These are phyloP conservation scores for Neurospora intermedia DNA, from an alignment of 495 filamentous ascomycete species.

Conservation along the genomic window DNA sequence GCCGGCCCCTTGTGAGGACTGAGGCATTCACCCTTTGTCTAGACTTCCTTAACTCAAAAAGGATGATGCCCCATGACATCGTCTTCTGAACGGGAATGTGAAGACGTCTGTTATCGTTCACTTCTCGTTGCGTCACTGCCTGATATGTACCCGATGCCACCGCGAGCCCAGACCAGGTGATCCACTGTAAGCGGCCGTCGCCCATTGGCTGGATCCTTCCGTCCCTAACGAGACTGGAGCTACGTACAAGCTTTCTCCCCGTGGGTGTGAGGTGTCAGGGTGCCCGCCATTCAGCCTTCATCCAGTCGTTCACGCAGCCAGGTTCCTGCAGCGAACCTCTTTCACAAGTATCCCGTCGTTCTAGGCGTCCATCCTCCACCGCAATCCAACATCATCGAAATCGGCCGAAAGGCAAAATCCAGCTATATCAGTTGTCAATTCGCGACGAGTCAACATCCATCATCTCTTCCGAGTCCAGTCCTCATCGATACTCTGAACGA, in stretches of 20 bases:
- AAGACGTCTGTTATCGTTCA: conserved; percentile 11
- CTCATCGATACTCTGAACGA: neutral
- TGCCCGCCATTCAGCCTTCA: neutral
- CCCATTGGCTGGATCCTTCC: neutral
- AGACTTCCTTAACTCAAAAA: neutral
- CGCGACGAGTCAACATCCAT: neutral
- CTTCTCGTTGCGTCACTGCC: conserved; percentile 23
- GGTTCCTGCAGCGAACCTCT: neutral
- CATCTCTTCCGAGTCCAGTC: neutral
- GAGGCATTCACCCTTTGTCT: neutral
- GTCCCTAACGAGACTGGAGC: neutral
- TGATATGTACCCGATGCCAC: conserved; percentile 13
- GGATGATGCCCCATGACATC: neutral
- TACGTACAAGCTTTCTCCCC: neutral
- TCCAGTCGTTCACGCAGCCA: neutral
- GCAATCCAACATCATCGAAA: neutral
- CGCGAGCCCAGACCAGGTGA: neutral
- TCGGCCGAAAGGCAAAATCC: neutral
- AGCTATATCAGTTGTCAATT: neutral
- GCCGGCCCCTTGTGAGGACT: neutral
- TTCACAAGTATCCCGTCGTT: neutral
- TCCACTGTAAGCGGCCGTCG: neutral
- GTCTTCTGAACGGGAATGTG: neutral
- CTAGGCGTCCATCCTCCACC: neutral
- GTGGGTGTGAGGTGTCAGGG: neutral